Evolutionary conservation across 371 early-diverging fungal species (phyloP), one percentile per base, ranked within the genome.

Genomic region (Mucor lusitanicus): DNA sequence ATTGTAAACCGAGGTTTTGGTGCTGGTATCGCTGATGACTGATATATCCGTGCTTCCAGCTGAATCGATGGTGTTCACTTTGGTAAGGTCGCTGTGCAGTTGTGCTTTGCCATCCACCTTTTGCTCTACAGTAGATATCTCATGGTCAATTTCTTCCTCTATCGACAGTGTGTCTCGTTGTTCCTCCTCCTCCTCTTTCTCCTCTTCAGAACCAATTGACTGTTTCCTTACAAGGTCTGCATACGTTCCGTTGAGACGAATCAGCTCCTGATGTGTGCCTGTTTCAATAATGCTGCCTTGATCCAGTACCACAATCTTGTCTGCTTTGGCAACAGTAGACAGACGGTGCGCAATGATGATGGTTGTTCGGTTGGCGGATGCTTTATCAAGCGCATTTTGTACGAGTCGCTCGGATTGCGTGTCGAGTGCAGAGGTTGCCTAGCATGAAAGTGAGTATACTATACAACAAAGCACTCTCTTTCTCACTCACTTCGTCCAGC

Each of bases 271-370:
- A 67, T 93, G 93, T 0, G 79, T 85, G 46, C 93, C 93, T 12
- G 59, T 58, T 76, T 92, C 93, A 12, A 89, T 63, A 21, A 93
- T 82, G 2, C 73, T 62, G 17, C 93, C 93, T 44, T 88, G 67
- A 56, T 85, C 79, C 78, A 91, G 82, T 1, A 92, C 92, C 42
- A 88, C 79, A 72, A 97, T 96, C 55, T 83, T 64, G 66, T 96
- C 90, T 0, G 95, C 91, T 63, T 94, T 88, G 39, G 73, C 72
- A 50, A 89, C 80, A 2, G 92, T 93, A 25, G 91, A 89, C 4
- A 93, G 76, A 6, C 92, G 87, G 72, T 97, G 97, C 0, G 97
- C 96, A 59, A 97, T 90, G 3, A 95, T 87, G 42, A 99, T 85
- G 3, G 95, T 95, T 0, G 95, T 94, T 17, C 95, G 82, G 27